These are phyloP conservation scores for Phialophora chinensis DNA, from an alignment of 2,329 filamentous ascomycete species.

Conservation along the genomic window DNA sequence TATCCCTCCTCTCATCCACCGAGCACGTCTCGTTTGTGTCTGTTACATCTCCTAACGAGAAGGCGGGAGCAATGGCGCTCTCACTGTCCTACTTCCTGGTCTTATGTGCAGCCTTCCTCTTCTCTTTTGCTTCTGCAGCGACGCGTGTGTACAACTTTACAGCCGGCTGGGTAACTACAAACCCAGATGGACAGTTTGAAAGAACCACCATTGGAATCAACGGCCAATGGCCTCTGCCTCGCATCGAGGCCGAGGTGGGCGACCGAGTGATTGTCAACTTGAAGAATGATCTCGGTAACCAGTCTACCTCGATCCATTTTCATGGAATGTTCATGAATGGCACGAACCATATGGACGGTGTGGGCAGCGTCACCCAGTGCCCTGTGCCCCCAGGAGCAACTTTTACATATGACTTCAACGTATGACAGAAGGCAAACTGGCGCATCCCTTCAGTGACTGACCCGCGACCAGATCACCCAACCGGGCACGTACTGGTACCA, in stretches of 20 bases:
- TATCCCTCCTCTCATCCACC: slow-evolving; percentile 15
- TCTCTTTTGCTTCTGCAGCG: slow-evolving; percentile 39
- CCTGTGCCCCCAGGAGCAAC: slow-evolving; percentile 66
- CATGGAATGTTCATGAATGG: slow-evolving; percentile 75
- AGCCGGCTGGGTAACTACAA: slow-evolving; percentile 72
- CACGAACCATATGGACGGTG: slow-evolving; percentile 73
- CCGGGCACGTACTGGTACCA: slow-evolving; percentile 83
- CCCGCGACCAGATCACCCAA: slow-evolving; percentile 58
- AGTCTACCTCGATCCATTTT: slow-evolving; percentile 58
- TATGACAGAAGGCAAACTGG: slow-evolving; percentile 42
- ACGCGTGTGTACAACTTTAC: slow-evolving; percentile 66
- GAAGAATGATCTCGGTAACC: slow-evolving; percentile 48
- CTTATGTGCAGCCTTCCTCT: slow-evolving; percentile 40
- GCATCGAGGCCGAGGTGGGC: slow-evolving; percentile 47
- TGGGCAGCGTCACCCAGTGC: slow-evolving; percentile 70
- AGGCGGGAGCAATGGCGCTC: slow-evolving; percentile 48
- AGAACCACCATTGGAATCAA: slow-evolving; percentile 79
- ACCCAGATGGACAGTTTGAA: slow-evolving; percentile 70
- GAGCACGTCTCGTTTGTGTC: slow-evolving; percentile 10
- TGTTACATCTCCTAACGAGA: background rate
- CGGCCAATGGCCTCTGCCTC: slow-evolving; percentile 75
- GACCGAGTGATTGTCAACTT: slow-evolving; percentile 48
- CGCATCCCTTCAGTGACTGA: slow-evolving; percentile 24
- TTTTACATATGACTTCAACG: slow-evolving; percentile 73
- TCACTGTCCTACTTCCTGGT: slow-evolving; percentile 53